Base-by-base conservation (phyloP, 2,329 filamentous ascomycete species). In the Fusarium continuum region DNA sequence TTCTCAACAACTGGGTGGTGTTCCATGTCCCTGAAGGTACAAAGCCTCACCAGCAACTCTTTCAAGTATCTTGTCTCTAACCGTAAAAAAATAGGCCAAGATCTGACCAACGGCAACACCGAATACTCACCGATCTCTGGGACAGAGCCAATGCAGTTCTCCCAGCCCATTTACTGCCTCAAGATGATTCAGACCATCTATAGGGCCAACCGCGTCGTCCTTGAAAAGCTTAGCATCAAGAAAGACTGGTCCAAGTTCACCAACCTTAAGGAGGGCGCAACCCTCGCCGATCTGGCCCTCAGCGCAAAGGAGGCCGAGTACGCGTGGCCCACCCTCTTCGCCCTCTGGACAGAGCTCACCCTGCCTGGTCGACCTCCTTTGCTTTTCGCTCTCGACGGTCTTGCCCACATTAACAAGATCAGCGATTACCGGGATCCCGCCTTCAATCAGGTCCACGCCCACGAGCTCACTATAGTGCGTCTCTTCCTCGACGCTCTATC, bases 21-120 rank as follows among this genome's bases (percentile, higher is more conserved):
- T 83, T 99, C 55, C 90, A 91, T 72, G 84, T 98, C 46, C 93
- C 95, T 31, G 93, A 99, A 79, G 91, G 93, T 96, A 82, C 70
- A 26, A 11, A 41, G 13, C 20, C 9, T 28, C 29, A 31, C 19
- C 5, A 17, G 31, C n/a, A 13, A 7, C n/a, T 16, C 14, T 26
- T 5, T 29, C 4, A n/a, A 51, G 14, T 5, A 9, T 16, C 16
- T 45, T 23, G 9, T 26, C 22, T 29, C 48, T 57, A 39, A 46
- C 40, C 38, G 14, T 39, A 34, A 48, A 67, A n/a, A 54, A 45
- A 40, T 9, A 75, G 94, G 87, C 50, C 89, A 93, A 72, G 93
- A 97, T 52, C 81, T 97, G 41, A 89, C 90, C 64, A 91, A 89
- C 64, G 92, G 88, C 44, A 85, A 90, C 71, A 96, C 91, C 34